Evolutionary conservation across 116 monocot species (phyloP).

Genomic region (Posidonia oceanica): DNA sequence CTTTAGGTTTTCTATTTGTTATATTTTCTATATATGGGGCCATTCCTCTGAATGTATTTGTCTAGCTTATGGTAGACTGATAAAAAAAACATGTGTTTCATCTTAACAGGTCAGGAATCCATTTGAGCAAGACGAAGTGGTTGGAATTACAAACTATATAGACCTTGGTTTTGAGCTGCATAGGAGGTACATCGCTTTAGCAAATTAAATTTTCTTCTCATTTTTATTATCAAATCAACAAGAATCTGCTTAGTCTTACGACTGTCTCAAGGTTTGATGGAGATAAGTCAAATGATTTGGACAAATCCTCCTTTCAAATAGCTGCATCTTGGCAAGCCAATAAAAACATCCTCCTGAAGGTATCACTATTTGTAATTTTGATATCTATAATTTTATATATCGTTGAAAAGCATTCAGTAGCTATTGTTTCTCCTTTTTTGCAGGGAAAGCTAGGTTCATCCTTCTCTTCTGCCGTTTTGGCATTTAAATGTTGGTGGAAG

Average conservation of each 20-base stretch:
- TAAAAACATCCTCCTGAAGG: conserved; percentile 95
- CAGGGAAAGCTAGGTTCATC: conserved; percentile 82
- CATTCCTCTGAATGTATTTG: not conserved
- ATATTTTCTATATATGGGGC: not conserved
- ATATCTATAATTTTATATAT: no score
- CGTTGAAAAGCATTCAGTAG: not conserved
- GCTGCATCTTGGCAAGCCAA: conserved; percentile 99
- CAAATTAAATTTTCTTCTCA: not conserved
- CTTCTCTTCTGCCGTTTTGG: conserved; percentile 64
- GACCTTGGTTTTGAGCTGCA: conserved; percentile 91
- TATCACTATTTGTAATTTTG: conserved; percentile 5
- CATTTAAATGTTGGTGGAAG: conserved; percentile 98
- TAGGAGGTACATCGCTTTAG: conserved; percentile 43
- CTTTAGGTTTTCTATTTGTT: not conserved
- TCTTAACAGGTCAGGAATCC: conserved; percentile 76
- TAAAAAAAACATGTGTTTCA: not conserved
- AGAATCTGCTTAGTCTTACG: not conserved
- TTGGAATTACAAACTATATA: conserved; percentile 97
- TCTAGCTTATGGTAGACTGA: not conserved
- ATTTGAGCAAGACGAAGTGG: conserved; percentile 79
- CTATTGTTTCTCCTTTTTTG: conserved; percentile 5
- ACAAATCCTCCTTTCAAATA: conserved; percentile 71
- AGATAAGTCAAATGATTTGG: conserved; percentile 35
- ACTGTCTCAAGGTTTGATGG: conserved; percentile 32
- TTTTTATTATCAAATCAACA: conserved; percentile 4